Conservation (phyloP, 352 stramenopile genomes). For the Globisporangium solare region DNA sequence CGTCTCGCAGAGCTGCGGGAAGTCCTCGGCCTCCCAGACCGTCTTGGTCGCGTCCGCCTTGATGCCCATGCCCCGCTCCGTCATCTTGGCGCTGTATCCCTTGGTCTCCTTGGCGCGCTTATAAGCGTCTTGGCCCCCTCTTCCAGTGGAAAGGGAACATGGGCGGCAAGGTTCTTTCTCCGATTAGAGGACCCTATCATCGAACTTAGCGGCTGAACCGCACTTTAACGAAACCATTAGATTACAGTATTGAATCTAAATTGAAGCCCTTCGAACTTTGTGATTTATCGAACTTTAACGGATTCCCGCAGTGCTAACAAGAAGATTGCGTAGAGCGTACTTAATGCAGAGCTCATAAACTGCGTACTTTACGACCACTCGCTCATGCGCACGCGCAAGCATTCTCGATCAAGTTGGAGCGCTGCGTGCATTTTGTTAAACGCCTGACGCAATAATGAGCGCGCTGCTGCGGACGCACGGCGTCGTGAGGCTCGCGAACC, state of each 20-base stretch:
- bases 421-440: too few species aligned
- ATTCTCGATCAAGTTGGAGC: neutral
- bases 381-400: neutral
- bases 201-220: too few species aligned
- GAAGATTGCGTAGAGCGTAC: neutral
- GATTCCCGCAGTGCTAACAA: neutral
- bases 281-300: neutral
- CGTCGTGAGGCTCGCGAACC: slow-evolving; percentile 45
- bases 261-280: neutral
- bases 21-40: slow-evolving; percentile 92
- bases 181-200: too few species aligned
- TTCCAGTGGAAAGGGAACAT: slow-evolving; percentile 4
- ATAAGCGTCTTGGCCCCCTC: slow-evolving; percentile 2
- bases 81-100: slow-evolving; percentile 30
- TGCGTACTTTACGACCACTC: neutral
- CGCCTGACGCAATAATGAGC: slow-evolving; percentile 4
- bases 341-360: neutral
- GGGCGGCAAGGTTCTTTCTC: too few species aligned
- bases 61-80: slow-evolving; percentile 83
- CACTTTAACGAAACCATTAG: too few species aligned
- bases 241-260: neutral
- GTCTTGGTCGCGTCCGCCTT: slow-evolving; percentile 87
- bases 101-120: neutral
- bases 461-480: slow-evolving; percentile 33
- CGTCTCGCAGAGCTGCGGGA: slow-evolving; percentile 97